A percentile compares a stretch with the other conserved stretches of the same genome.
Evolutionary conservation across 352 stramenopile species (phyloP).

Genomic region (Globisporangium lucens): DNA sequence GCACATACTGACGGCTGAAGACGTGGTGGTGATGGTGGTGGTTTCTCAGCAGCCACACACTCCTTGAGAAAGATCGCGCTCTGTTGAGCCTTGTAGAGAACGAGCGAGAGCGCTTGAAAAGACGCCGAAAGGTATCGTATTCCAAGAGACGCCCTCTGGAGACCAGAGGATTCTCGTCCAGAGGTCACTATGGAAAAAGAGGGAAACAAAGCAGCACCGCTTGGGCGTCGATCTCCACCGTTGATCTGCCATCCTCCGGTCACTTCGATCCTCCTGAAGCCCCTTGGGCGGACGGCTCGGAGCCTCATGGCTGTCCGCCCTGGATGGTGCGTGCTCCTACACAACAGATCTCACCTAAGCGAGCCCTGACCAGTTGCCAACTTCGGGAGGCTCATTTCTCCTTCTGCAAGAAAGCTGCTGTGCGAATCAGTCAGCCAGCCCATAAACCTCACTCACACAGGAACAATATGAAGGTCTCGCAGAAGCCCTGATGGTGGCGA

Average conservation of each 20-base stretch:
- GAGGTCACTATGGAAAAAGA: not conserved
- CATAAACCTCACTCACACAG: no score
- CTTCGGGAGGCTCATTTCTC: not conserved
- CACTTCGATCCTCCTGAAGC: not conserved
- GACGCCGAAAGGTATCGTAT: no score
- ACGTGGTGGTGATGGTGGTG: no score
- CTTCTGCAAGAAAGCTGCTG: not conserved
- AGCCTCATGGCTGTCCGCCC: no score
- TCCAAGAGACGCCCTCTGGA: not conserved
- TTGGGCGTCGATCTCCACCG: not conserved
- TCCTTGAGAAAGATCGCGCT: no score
- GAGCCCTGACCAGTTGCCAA: not conserved
- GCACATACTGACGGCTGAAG: no score
- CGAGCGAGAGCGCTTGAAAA: no score
- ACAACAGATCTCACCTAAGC: not conserved
- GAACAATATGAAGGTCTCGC: conserved; percentile 12
- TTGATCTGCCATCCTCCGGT: not conserved
- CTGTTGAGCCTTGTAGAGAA: no score
- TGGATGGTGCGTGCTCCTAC: not conserved
- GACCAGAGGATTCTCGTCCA: not conserved
- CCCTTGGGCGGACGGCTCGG: not conserved
- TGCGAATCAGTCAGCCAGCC: not conserved
- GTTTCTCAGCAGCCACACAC: no score
- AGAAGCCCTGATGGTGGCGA: not conserved
- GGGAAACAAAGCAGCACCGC: conserved; percentile 2